These are phyloP conservation scores for Termitomyces bulborhizus DNA, from an alignment of 768 basidiomycete genomes.

Conservation along the genomic window DNA sequence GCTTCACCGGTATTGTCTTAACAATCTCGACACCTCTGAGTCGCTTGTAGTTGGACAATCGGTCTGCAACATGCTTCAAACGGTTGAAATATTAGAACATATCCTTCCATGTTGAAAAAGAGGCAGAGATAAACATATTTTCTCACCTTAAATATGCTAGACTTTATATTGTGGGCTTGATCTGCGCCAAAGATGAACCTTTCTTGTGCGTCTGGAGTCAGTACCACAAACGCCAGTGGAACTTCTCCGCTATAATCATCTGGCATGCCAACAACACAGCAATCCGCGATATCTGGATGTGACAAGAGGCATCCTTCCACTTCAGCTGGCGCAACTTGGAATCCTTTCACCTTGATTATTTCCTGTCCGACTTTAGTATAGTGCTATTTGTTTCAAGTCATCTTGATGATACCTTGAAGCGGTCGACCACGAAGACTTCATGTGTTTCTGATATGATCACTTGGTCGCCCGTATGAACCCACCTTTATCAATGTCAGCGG, in stretches of 20 bases:
- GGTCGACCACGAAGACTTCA: slow-evolving; percentile 53
- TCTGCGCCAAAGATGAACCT: slow-evolving; percentile 20
- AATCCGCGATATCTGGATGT: slow-evolving; percentile 52
- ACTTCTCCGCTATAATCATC: slow-evolving; percentile 61
- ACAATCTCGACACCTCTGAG: slow-evolving; percentile 33
- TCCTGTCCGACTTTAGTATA: slow-evolving; percentile 30
- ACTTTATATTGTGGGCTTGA: slow-evolving; percentile 26
- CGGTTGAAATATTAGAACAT: not conserved
- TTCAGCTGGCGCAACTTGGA: slow-evolving; percentile 50
- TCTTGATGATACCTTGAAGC: slow-evolving; percentile 44
- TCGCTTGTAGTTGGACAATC: slow-evolving; percentile 46
- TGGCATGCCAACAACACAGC: slow-evolving; percentile 54
- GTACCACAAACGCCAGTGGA: slow-evolving; percentile 57
- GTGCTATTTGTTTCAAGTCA: not conserved
- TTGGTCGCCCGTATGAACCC: slow-evolving; percentile 62
- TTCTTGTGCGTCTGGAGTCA: slow-evolving; percentile 31
- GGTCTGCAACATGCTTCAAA: slow-evolving; percentile 39
- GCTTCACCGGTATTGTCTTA: slow-evolving; percentile 26
- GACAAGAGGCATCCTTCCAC: slow-evolving; percentile 43
- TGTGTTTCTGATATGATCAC: slow-evolving; percentile 41
- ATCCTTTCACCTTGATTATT: slow-evolving; percentile 61
- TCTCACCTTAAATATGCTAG: slow-evolving; percentile 37
- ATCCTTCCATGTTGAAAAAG: not conserved
- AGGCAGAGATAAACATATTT: not conserved
- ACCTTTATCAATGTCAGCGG: slow-evolving; percentile 26